phyloP scores from a whole-genome alignment of 371 early-diverging fungal genomes.

The Rhizopus sp. region DNA sequence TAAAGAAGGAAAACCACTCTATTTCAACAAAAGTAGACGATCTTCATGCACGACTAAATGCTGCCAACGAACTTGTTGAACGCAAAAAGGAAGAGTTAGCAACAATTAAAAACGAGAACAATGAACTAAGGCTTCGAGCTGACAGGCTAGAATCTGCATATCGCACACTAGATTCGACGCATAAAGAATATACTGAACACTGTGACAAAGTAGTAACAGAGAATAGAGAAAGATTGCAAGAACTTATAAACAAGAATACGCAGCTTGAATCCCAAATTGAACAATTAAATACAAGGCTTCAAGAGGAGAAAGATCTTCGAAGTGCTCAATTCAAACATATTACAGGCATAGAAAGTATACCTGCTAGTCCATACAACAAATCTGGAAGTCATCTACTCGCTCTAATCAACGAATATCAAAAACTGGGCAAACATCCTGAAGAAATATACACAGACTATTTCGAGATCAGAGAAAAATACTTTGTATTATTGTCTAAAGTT shows the following conservation, averaged over 20 bases:
- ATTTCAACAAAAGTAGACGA: background rate
- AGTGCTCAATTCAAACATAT: conserved; percentile 4
- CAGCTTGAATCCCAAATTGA: conserved; percentile 3
- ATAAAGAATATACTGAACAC: background rate
- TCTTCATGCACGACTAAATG: too few species aligned
- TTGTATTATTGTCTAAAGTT: background rate
- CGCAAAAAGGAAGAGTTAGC: background rate
- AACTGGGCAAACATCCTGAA: conserved; percentile 8
- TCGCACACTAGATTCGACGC: background rate
- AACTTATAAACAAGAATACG: background rate
- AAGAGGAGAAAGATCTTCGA: conserved; percentile 13
- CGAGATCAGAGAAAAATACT: background rate
- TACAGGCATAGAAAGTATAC: background rate
- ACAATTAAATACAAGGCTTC: conserved; percentile 2
- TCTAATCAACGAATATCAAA: conserved; percentile 15
- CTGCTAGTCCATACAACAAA: background rate
- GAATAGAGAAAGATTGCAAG: background rate
- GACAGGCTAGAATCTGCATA: background rate
- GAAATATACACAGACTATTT: conserved; percentile 20
- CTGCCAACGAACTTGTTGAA: too few species aligned
- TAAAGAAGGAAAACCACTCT: background rate
- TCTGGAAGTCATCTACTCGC: conserved; percentile 2
- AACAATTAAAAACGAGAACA: background rate
- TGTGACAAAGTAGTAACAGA: background rate
- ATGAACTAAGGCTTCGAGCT: background rate